Conservation (phyloP, 1,284 basidiomycete genomes). For the Rhodofomes roseus region DNA sequence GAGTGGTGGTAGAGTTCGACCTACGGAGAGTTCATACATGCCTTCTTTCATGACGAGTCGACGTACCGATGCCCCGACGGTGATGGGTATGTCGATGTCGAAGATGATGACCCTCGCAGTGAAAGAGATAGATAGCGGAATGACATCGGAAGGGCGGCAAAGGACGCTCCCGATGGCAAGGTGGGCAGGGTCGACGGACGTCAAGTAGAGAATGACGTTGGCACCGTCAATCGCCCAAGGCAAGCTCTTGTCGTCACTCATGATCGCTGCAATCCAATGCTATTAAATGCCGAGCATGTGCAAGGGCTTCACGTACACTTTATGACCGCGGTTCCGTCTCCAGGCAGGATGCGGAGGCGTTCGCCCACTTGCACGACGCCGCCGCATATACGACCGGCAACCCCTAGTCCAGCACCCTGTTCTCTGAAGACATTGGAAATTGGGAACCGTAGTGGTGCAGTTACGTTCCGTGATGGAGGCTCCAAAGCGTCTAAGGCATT, state of each 20-base stretch:
- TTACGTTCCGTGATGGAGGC: slow-evolving; percentile 77
- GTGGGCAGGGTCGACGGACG: slow-evolving; percentile 83
- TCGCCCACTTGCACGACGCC: slow-evolving; percentile 95
- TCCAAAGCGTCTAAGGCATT: slow-evolving; percentile 65
- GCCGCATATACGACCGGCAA: slow-evolving; percentile 84
- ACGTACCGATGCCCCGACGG: slow-evolving; percentile 77
- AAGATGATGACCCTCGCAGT: slow-evolving; percentile 91
- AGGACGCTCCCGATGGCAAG: slow-evolving; percentile 88
- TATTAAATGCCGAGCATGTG: not conserved
- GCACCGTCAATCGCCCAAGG: slow-evolving; percentile 91
- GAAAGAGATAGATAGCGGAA: slow-evolving; percentile 78
- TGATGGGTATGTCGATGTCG: slow-evolving; percentile 88
- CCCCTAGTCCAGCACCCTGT: slow-evolving; percentile 75
- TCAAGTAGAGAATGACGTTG: slow-evolving; percentile 85
- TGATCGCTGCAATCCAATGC: slow-evolving; percentile 60
- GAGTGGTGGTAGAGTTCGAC: slow-evolving; percentile 95
- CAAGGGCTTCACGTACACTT: slow-evolving; percentile 50
- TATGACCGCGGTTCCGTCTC: slow-evolving; percentile 86
- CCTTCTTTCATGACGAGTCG: not conserved
- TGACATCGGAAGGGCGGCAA: slow-evolving; percentile 67
- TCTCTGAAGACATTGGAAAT: slow-evolving; percentile 96
- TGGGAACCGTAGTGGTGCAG: slow-evolving; percentile 80
- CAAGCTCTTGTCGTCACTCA: slow-evolving; percentile 75
- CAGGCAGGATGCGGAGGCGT: slow-evolving; percentile 81
- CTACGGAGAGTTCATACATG: slow-evolving; percentile 33